A percentile compares a stretch with the other conserved stretches of the same genome.
Evolutionary conservation across 2,329 filamentous ascomycete species (phyloP).

Genomic region (Passalora sequoiae): DNA sequence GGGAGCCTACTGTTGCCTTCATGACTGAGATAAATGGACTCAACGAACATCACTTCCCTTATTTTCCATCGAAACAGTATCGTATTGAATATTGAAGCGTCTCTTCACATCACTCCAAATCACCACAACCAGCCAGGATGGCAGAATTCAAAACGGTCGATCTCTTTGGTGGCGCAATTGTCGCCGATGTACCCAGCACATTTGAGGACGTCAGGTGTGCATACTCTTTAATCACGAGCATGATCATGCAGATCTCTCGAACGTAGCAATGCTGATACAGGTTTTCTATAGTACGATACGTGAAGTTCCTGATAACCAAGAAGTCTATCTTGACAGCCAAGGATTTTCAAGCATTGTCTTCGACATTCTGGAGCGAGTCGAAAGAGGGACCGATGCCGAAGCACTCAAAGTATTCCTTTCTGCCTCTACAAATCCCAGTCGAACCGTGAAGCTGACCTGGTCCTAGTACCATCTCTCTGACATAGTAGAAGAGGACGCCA

Average conservation of each 20-base stretch:
- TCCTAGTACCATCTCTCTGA: conserved; percentile 50
- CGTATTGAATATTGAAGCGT: too few species aligned
- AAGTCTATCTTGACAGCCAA: conserved; percentile 79
- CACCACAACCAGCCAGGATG: neutral
- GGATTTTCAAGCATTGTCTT: conserved; percentile 85
- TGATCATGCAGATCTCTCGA: neutral
- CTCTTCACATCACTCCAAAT: neutral
- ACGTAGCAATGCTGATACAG: neutral
- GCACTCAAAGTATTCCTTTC: too few species aligned
- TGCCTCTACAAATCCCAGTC: too few species aligned
- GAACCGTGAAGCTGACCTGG: too few species aligned
- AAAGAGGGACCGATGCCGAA: conserved; percentile 61
- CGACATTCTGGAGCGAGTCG: conserved; percentile 80
- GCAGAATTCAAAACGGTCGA: conserved; percentile 14
- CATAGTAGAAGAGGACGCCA: conserved; percentile 33
- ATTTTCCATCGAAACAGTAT: neutral
- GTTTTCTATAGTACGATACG: conserved; percentile 58
- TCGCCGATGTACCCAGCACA: conserved; percentile 60
- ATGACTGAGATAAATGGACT: too few species aligned
- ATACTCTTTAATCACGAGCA: neutral
- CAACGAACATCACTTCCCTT: neutral
- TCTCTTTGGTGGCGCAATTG: conserved; percentile 69
- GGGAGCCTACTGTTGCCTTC: conserved; percentile 19
- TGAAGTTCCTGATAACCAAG: conserved; percentile 80
- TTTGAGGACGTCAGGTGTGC: conserved; percentile 69